Evolutionary conservation across 805 yeast genomes (phyloP), one percentile per base, ranked within the genome.

Genomic region (Wickerhamomyces alni): DNA sequence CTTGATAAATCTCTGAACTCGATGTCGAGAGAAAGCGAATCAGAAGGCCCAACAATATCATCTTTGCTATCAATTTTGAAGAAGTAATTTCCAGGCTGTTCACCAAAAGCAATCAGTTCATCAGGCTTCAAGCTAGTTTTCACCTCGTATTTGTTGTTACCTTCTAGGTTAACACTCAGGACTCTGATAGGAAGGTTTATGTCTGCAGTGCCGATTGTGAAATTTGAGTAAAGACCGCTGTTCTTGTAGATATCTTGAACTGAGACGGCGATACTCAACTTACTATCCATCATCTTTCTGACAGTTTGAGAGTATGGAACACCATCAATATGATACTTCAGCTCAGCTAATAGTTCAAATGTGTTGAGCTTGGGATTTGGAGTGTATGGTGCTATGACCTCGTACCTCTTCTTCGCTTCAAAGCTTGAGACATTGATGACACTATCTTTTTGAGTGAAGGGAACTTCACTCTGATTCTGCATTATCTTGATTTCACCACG

Each of bases 211-310:
- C 86, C 82, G 33, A 86, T 69, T 12, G 82, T 75, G 54, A 83
- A 87, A 48, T 79, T 82, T 5, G 87, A 77, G 46, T 74, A 80
- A 1, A 86, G 61, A 22, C 67, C 61, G 15, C 71, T 57, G 3
- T 72, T 57, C 46, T 77, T 74, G 64, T 84, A 85, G 10, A 80
- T 77, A 55, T 87, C 95, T 51, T 84, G 91, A 2, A 85, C 94
- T 3, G 87, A 78, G 1, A 85, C 93, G 0, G 87, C 80, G 8
- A 85, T 62, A 5, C 74, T 67, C 29, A 86, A 63, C 1, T 74
- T 59, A 6, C 79, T 73, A 43, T 82, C 80, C 6, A 82, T 43
- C 2, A 51, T 49, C 24, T 52, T 48, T 19, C 39, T 51, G 0
- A 28, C 35, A 10, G 45, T 59, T 55, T 36, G 50, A 39, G 46